Evolutionary conservation across 495 filamentous ascomycete species (phyloP).

Genomic region (Daldinia caldariorum): DNA sequence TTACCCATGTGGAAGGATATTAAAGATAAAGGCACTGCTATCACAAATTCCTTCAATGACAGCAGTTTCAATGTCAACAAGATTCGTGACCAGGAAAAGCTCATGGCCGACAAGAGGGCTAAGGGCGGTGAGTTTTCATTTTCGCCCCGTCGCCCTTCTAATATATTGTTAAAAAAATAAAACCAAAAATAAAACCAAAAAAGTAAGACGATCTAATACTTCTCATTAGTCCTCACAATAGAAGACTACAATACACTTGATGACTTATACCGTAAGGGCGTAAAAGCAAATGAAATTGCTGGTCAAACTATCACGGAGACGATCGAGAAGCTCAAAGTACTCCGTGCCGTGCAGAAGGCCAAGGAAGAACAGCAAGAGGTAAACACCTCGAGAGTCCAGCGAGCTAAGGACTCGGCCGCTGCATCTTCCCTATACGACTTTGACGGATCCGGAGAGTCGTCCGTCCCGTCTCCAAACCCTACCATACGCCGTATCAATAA

Average conservation of each 20-base stretch:
- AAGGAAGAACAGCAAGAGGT: constrained; percentile 70
- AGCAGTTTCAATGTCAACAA: constrained; percentile 52
- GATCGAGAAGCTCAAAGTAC: constrained; percentile 58
- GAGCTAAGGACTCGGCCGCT: constrained; percentile 41
- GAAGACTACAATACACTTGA: constrained; percentile 54
- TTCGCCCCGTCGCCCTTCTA: background rate
- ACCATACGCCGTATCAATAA: constrained; percentile 52
- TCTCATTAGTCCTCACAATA: constrained; percentile 26
- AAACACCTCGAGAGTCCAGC: constrained; percentile 48
- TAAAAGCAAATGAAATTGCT: constrained; percentile 53
- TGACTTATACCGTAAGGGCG: constrained; percentile 52
- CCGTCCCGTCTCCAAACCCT: constrained; percentile 69
- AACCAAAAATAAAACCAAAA: too few relatives aligned
- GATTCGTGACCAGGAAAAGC: constrained; percentile 57
- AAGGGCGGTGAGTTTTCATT: constrained; percentile 37
- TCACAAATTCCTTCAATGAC: constrained; percentile 54
- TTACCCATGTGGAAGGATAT: constrained; percentile 56
- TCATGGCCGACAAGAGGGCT: constrained; percentile 54
- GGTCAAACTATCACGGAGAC: constrained; percentile 51
- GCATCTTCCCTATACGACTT: constrained; percentile 69
- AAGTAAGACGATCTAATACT: constrained; percentile 2
- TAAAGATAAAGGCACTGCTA: constrained; percentile 54
- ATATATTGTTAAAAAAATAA: too few relatives aligned
- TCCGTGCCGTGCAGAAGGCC: constrained; percentile 59
- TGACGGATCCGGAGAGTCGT: constrained; percentile 75